A percentile compares a stretch with the other conserved stretches of the same genome.
These are phyloP conservation scores for Durio zibethinus DNA, from an alignment of 345 rosid genomes.

Conservation along the genomic window DNA sequence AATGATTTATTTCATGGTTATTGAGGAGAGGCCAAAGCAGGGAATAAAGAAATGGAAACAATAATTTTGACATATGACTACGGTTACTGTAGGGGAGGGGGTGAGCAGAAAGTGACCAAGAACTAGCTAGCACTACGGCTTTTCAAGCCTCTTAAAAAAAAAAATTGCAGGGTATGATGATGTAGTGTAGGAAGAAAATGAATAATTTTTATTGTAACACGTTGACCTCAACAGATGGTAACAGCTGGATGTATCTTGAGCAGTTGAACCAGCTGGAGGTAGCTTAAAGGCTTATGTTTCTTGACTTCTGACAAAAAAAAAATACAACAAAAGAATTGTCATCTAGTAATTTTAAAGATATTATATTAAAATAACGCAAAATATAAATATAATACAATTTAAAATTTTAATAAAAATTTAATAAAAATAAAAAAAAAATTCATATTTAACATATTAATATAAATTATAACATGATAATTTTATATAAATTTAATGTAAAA, in stretches of 20 bases:
- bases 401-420: too few relatives aligned
- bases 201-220: not conserved
- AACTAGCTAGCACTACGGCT: not conserved
- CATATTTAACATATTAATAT: too few relatives aligned
- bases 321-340: too few relatives aligned
- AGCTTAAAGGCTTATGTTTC: not conserved
- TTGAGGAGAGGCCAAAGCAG: not conserved
- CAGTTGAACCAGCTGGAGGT: conserved; percentile 4
- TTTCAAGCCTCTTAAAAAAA: not conserved
- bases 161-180: not conserved
- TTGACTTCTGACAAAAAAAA: too few relatives aligned
- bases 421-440: too few relatives aligned
- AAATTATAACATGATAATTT: too few relatives aligned
- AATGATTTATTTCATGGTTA: not conserved
- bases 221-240: not conserved
- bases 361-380: too few relatives aligned
- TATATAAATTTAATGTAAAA: too few relatives aligned
- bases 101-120: conserved; percentile 4
- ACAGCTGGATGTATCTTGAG: not conserved
- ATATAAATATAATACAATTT: too few relatives aligned
- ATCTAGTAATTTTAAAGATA: too few relatives aligned
- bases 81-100: not conserved
- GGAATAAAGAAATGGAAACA: too few relatives aligned
- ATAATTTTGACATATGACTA: too few relatives aligned
- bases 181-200: not conserved